phyloP scores from a whole-genome alignment of 352 stramenopile genomes.

The Pythium aphanidermatum region DNA sequence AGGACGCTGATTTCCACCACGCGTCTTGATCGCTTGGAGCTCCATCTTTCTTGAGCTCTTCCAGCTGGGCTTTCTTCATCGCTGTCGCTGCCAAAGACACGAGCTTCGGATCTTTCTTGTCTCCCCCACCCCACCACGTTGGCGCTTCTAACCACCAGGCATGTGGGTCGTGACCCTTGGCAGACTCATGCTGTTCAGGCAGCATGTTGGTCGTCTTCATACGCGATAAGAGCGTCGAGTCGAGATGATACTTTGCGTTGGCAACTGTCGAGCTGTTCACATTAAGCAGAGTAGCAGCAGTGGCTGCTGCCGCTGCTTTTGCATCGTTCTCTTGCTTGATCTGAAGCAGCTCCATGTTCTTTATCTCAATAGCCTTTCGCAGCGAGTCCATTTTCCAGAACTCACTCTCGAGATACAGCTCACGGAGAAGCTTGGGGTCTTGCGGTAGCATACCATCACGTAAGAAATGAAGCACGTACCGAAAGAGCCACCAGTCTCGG shows the following conservation, averaged over 20 bases:
- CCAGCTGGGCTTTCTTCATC: slow-evolving; percentile 19
- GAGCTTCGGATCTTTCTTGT: slow-evolving; percentile 24
- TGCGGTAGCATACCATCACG: slow-evolving; percentile 65
- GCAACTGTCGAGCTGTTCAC: background rate
- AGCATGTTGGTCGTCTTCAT: slow-evolving; percentile 15
- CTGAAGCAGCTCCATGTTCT: slow-evolving; percentile 60
- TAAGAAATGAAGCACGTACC: slow-evolving; percentile 72
- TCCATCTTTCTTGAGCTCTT: slow-evolving; percentile 5
- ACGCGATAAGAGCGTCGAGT: slow-evolving; percentile 16
- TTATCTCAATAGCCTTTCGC: slow-evolving; percentile 64
- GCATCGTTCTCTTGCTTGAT: slow-evolving; percentile 26
- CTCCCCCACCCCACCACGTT: slow-evolving; percentile 44
- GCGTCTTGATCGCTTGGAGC: slow-evolving; percentile 18
- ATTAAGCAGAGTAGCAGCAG: slow-evolving; percentile 11
- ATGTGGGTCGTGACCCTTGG: slow-evolving; percentile 17
- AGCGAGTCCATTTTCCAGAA: slow-evolving; percentile 82
- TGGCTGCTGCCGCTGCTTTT: slow-evolving; percentile 12
- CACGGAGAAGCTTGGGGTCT: slow-evolving; percentile 55
- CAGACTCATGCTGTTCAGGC: slow-evolving; percentile 4
- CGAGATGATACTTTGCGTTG: slow-evolving; percentile 16
- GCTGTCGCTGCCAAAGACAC: slow-evolving; percentile 23
- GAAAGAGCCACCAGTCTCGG: slow-evolving; percentile 73
- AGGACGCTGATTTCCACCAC: slow-evolving; percentile 67
- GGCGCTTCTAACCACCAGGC: slow-evolving; percentile 64
- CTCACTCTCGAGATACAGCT: slow-evolving; percentile 72